These are phyloP conservation scores for Bothriochloa decipiens DNA, from an alignment of 176 grass and related monocot genomes.

Conservation along the genomic window DNA sequence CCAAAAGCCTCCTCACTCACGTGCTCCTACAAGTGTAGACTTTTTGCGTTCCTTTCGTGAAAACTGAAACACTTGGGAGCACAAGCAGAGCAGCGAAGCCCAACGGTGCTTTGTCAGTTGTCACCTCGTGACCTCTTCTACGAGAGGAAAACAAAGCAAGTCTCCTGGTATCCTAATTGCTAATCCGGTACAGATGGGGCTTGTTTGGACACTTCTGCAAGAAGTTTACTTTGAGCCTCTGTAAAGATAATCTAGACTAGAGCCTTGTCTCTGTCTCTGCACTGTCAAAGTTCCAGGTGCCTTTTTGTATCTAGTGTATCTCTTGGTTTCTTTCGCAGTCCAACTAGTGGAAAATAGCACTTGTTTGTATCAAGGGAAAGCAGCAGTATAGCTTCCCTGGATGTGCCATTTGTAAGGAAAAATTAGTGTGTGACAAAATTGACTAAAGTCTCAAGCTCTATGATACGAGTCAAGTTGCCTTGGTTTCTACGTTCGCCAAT, in stretches of 20 bases:
- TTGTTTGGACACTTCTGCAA: slow-evolving; percentile 38
- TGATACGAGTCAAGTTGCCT: slow-evolving; percentile 33
- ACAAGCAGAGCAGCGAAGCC: not conserved
- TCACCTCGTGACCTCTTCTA: slow-evolving; percentile 11
- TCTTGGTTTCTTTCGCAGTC: slow-evolving; percentile 28
- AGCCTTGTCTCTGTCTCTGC: not conserved
- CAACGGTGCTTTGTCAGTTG: not conserved
- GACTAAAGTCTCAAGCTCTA: slow-evolving; percentile 5
- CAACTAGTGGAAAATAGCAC: slow-evolving; percentile 9
- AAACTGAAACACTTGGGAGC: not conserved
- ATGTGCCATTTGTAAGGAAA: slow-evolving; percentile 35
- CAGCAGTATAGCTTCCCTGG: not conserved
- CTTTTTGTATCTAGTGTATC: not conserved
- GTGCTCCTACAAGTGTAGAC: slow-evolving; percentile 27
- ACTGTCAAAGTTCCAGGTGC: not conserved
- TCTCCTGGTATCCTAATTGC: slow-evolving; percentile 19
- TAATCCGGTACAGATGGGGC: not conserved
- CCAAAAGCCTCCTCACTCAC: slow-evolving; percentile 37
- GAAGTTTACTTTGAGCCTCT: slow-evolving; percentile 35
- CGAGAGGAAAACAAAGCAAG: not conserved
- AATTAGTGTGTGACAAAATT: slow-evolving; percentile 33
- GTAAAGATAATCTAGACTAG: slow-evolving; percentile 35
- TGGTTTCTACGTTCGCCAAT: slow-evolving; percentile 48
- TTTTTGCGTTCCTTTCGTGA: not conserved
- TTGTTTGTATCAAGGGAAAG: not conserved